A percentile compares a stretch with the other conserved stretches of the same genome.
These are phyloP conservation scores for Teunomyces kruisii DNA, from an alignment of 805 yeast genomes.

Conservation along the genomic window DNA sequence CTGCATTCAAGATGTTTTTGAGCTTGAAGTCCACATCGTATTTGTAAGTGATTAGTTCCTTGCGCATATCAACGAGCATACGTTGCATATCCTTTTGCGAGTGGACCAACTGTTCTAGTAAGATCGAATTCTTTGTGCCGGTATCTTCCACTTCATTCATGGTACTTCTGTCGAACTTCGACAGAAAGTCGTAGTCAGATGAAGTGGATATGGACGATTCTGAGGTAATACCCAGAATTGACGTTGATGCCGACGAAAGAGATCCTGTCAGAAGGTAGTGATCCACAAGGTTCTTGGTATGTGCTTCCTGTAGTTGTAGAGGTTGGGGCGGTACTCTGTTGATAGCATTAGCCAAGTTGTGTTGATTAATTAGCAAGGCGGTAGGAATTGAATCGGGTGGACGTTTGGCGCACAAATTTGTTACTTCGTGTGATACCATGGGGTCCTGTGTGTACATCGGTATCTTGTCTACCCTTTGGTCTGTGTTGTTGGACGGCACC, in stretches of 20 bases:
- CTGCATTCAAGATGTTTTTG: background rate
- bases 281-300: too few relatives aligned
- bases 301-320: background rate
- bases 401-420: too few relatives aligned
- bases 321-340: too few relatives aligned
- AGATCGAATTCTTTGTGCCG: background rate
- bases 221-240: background rate
- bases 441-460: too few relatives aligned
- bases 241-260: background rate
- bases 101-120: conserved; percentile 6
- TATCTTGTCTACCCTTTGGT: too few relatives aligned
- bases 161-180: background rate
- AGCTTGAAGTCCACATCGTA: conserved; percentile 8
- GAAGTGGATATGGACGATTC: background rate
- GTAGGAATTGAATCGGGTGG: too few relatives aligned
- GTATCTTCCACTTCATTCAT: background rate
- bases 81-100: conserved; percentile 6
- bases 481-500: too few relatives aligned
- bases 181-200: background rate
- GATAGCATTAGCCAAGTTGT: too few relatives aligned
- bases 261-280: background rate
- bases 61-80: conserved; percentile 3
- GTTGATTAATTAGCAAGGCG: too few relatives aligned
- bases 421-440: too few relatives aligned
- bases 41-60: conserved; percentile 9